phyloP scores from a whole-genome alignment of 805 yeast species.

The Pichia rugopelliculosa region DNA sequence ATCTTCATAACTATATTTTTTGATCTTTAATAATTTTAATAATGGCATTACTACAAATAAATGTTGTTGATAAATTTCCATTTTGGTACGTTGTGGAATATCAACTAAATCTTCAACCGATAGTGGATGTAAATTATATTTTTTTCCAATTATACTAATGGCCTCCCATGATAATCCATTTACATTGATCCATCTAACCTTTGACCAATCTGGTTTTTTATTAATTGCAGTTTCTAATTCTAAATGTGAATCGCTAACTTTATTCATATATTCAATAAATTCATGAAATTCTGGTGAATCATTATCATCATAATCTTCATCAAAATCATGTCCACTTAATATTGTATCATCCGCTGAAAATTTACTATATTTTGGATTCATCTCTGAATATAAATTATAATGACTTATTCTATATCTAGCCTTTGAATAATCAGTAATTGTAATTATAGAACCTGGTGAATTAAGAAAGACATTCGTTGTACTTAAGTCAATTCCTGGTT shows the following conservation, averaged over 20 bases:
- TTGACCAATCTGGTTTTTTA: conserved; percentile 39
- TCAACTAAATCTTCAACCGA: conserved; percentile 59
- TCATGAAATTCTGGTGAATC: conserved; percentile 2
- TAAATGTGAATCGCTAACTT: conserved; percentile 17
- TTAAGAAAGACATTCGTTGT: conserved; percentile 45
- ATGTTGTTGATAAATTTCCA: conserved; percentile 44
- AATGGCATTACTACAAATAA: conserved; percentile 50
- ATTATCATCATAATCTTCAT: conserved; percentile 3
- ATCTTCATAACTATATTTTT: conserved; percentile 6
- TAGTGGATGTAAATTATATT: conserved; percentile 43
- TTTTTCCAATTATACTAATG: conserved; percentile 37
- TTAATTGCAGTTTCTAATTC: conserved; percentile 29
- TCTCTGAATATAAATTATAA: conserved; percentile 31
- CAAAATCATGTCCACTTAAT: conserved; percentile 8
- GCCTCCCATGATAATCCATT: conserved; percentile 61
- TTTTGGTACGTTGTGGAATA: conserved; percentile 53
- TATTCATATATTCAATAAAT: conserved; percentile 12
- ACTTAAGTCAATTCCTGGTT: conserved; percentile 50
- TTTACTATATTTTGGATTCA: conserved; percentile 17
- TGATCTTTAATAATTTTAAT: conserved; percentile 35
- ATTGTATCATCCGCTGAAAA: conserved; percentile 11
- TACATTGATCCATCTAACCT: conserved; percentile 50
- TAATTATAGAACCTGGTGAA: conserved; percentile 45
- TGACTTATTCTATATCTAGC: conserved; percentile 37
- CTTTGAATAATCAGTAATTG: conserved; percentile 45